Percentiles rank a stretch among this genome's conserved stretches.
These are phyloP conservation scores for Penicillium frequentans DNA, from an alignment of 2,329 filamentous ascomycete species.

Conservation along the genomic window DNA sequence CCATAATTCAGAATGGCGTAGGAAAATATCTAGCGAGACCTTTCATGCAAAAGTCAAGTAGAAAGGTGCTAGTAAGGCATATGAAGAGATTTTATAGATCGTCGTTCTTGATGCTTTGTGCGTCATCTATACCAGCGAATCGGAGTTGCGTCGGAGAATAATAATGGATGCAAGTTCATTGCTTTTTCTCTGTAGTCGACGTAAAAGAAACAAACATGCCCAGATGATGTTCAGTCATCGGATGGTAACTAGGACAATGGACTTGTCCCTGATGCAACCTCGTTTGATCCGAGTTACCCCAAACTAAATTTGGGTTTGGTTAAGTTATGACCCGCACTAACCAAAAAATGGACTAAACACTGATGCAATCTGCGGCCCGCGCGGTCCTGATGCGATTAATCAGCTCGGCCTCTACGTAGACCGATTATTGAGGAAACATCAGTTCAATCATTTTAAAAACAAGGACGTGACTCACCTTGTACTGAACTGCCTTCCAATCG, in stretches of 20 bases:
- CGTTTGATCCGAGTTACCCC: not conserved
- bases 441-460: not conserved
- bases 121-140: not conserved
- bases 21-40: too few relatives aligned
- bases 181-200: conserved; percentile 5
- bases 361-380: not conserved
- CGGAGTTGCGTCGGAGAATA: not conserved
- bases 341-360: not conserved
- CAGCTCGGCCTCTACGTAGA: conserved; percentile 14
- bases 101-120: not conserved
- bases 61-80: not conserved
- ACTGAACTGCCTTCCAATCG: not conserved
- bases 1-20: too few relatives aligned
- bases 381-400: conserved; percentile 15
- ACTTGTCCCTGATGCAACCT: not conserved
- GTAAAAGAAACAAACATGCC: not conserved
- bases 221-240: conserved; percentile 9
- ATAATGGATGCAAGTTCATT: not conserved
- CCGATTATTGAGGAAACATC: not conserved
- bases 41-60: too few relatives aligned
- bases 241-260: conserved; percentile 5
- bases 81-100: too few relatives aligned
- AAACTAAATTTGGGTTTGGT: not conserved
- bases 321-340: conserved; percentile 1
- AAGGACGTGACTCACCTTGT: not conserved